Base-by-base conservation (phyloP, 305 asterid species). In the Vinca major region DNA sequence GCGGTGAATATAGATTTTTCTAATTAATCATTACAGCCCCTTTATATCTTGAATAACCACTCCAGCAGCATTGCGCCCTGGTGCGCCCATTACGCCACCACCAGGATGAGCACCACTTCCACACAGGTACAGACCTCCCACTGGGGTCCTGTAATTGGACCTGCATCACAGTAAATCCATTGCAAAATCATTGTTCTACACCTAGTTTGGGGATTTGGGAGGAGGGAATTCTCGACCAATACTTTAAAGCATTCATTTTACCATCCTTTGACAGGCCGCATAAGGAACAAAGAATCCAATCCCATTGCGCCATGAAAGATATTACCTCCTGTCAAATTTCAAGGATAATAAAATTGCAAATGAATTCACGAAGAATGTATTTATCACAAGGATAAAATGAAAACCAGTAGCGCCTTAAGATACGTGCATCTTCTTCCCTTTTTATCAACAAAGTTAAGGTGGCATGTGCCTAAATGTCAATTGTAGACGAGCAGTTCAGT, bases 21-120 rank as follows among this genome's bases (percentile, higher is more conserved):
- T 7, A 33, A 3, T 12, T 33, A 58, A 63, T 64, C 68, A 64
- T 21, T n/a, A 19, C 39, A 71, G 49, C 17, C 77, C 81, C 80
- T 88, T 86, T n/a, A 88, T 65, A 75, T 92, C 97, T 72, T 83
- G 87, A 79, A 88, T 79, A 47, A 83, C 98, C 44, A 77, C 90
- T 9, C 55, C 81, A 1, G 98, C 97, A 58, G 96, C 91, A 53
- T 88, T 88, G 52, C 96, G 97, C 4, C 98, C 98, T 0, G 98
- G 92, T 58, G 95, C 93, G 14, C 93, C 98, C 97, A 90, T 92
- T 36, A 92, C 98, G 1, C 97, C 98, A 1, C 98, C 98, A 52
- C 97, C 97, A 1, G 98, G 98, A 80, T 92, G 98, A 16, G 96
- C 81, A 44, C 98, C 97, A 52, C 98, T 92, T 13, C 98, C 98